Conservation (phyloP, 2,329 filamentous ascomycete species). For the Pseudopyricularia javanii region DNA sequence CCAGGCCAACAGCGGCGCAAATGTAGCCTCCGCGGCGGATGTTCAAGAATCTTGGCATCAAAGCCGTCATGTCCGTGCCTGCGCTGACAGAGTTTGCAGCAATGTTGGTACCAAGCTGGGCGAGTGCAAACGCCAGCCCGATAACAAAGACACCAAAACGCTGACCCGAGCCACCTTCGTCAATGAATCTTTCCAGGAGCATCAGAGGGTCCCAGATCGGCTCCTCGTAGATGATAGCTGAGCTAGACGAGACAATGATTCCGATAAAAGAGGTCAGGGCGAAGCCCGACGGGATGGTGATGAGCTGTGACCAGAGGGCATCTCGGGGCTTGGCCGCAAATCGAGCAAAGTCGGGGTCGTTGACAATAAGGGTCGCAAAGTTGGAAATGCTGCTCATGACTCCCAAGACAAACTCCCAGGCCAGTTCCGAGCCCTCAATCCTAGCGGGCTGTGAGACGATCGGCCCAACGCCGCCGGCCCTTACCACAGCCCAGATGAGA, state of each 20-base stretch:
- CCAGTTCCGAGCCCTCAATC: conserved; percentile 54
- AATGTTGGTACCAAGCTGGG: conserved; percentile 78
- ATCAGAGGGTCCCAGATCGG: conserved; percentile 64
- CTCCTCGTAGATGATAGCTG: conserved; percentile 51
- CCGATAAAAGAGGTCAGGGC: conserved; percentile 75
- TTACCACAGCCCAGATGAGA: conserved; percentile 75
- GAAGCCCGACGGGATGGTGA: conserved; percentile 61
- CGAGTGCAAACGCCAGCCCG: conserved; percentile 57
- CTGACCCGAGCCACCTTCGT: conserved; percentile 55
- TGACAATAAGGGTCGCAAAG: conserved; percentile 75
- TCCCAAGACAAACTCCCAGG: conserved; percentile 72
- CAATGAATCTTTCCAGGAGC: conserved; percentile 53
- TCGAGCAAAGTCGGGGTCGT: conserved; percentile 75
- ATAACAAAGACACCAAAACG: conserved; percentile 70
- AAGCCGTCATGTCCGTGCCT: conserved; percentile 69
- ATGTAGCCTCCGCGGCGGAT: conserved; percentile 83
- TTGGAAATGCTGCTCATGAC: conserved; percentile 87
- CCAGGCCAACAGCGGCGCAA: conserved; percentile 66
- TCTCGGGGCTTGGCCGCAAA: conserved; percentile 68
- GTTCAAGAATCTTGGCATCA: conserved; percentile 68
- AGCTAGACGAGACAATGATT: conserved; percentile 65
- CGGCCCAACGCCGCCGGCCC: conserved; percentile 72
- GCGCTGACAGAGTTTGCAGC: conserved; percentile 78
- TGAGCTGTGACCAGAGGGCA: conserved; percentile 68
- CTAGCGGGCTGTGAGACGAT: conserved; percentile 60